A percentile compares a stretch with the other conserved stretches of the same genome.
These are phyloP conservation scores for Boletales sp. DNA, from an alignment of 768 basidiomycete species.

Conservation along the genomic window DNA sequence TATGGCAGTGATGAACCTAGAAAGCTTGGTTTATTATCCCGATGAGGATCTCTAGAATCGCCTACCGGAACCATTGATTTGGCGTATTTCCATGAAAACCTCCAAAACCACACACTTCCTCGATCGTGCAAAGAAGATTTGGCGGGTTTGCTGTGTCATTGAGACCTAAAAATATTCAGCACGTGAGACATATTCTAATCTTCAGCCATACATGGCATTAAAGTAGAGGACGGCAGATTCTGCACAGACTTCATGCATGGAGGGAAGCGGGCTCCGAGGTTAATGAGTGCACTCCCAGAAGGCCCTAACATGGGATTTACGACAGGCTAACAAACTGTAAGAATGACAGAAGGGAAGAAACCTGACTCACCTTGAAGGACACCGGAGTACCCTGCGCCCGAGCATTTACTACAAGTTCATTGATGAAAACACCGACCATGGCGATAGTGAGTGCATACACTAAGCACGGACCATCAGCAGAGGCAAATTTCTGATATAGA, in stretches of 20 bases:
- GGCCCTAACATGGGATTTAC: conserved; percentile 94
- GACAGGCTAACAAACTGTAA: conserved; percentile 49
- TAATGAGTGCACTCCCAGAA: conserved; percentile 76
- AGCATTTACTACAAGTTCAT: conserved; percentile 76
- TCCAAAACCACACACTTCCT: conserved; percentile 86
- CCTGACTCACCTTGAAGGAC: conserved; percentile 66
- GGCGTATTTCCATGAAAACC: conserved; percentile 50
- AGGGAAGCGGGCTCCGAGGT: conserved; percentile 88
- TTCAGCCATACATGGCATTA: conserved; percentile 53
- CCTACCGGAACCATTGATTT: conserved; percentile 55
- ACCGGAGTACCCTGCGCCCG: conserved; percentile 78
- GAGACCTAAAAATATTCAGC: conserved; percentile 46
- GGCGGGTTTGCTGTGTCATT: conserved; percentile 84
- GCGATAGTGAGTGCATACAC: conserved; percentile 61
- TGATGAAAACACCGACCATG: conserved; percentile 79
- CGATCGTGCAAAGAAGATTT: conserved; percentile 65
- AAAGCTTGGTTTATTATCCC: conserved; percentile 27
- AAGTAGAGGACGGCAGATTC: conserved; percentile 49
- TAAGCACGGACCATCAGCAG: conserved; percentile 20
- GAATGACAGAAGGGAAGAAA: neutral
- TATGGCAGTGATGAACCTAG: conserved; percentile 81
- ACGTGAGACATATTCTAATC: conserved; percentile 2
- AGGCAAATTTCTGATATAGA: neutral
- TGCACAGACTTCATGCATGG: conserved; percentile 83
- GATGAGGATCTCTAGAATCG: conserved; percentile 39